Evolutionary conservation across 257 asterid genomes (phyloP).

Genomic region (Solanum virginianum): DNA sequence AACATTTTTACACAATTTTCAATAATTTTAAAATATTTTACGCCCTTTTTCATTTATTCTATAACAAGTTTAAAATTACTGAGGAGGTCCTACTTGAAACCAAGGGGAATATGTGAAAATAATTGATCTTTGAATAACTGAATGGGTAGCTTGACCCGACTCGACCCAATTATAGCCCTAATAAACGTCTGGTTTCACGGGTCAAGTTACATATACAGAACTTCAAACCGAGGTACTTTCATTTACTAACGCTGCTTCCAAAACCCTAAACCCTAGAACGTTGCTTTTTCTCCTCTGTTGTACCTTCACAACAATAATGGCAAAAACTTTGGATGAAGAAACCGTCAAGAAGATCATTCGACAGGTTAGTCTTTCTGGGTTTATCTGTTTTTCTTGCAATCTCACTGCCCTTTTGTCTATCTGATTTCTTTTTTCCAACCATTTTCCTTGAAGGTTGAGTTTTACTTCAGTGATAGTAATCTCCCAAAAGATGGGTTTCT

Average conservation of each 20-base stretch:
- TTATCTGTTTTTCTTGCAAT: neutral
- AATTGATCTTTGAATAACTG: too few relatives aligned
- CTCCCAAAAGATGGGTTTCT: constrained; percentile 82
- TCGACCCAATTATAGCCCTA: neutral
- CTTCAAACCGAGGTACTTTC: neutral
- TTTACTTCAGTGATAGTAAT: constrained; percentile 93
- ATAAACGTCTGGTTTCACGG: neutral
- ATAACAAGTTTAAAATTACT: too few relatives aligned
- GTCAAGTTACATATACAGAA: neutral
- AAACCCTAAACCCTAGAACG: constrained; percentile 40
- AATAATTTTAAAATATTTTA: too few relatives aligned
- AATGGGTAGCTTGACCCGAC: too few relatives aligned
- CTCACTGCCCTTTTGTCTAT: neutral
- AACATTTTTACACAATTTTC: too few relatives aligned
- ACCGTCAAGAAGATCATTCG: constrained; percentile 78
- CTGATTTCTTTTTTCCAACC: neutral
- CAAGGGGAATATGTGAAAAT: too few relatives aligned
- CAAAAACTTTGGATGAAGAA: constrained; percentile 54
- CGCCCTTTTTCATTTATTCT: too few relatives aligned
- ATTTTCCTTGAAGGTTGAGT: constrained; percentile 62
- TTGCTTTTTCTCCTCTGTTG: neutral
- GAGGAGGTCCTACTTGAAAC: too few relatives aligned
- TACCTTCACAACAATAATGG: constrained; percentile 18
- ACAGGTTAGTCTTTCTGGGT: constrained; percentile 34
- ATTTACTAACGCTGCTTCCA: neutral